Percentiles rank a stretch among this genome's conserved stretches.
phyloP scores from a whole-genome alignment of 2,329 filamentous ascomycete species.

The Ophiocordyceps unilateralis region DNA sequence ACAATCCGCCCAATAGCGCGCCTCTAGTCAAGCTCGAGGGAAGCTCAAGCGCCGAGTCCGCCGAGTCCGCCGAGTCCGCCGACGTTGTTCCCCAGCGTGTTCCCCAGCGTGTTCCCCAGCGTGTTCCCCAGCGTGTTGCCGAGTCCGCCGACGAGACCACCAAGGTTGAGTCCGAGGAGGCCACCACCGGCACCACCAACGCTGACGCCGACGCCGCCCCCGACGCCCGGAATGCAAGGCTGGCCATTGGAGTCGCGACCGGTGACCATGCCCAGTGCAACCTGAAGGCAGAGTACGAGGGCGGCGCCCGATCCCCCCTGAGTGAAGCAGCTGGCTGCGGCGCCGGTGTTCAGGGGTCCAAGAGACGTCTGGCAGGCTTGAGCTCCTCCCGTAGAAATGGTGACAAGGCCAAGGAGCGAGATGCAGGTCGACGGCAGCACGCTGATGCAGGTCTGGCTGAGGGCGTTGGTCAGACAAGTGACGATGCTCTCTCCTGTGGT shows the following conservation, averaged over 20 bases:
- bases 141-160: background rate
- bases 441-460: background rate
- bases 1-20: background rate
- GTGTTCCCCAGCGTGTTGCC: too few relatives aligned
- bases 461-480: background rate
- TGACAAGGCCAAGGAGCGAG: background rate
- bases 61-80: background rate
- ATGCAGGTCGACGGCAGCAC: background rate
- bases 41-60: background rate
- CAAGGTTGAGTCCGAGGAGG: background rate
- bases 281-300: background rate
- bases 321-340: background rate
- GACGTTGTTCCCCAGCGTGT: too few relatives aligned
- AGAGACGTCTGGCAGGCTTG: background rate
- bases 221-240: background rate
- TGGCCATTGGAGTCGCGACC: background rate
- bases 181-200: background rate
- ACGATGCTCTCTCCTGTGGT: background rate
- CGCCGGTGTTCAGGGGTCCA: background rate
- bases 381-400: background rate
- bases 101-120: too few relatives aligned
- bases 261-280: background rate
- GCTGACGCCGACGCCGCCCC: background rate
- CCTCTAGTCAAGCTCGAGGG: too few relatives aligned
- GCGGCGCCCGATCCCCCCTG: background rate